Base-by-base conservation (phyloP, 2,329 filamentous ascomycete species). In the Exophiala dermatitidis region DNA sequence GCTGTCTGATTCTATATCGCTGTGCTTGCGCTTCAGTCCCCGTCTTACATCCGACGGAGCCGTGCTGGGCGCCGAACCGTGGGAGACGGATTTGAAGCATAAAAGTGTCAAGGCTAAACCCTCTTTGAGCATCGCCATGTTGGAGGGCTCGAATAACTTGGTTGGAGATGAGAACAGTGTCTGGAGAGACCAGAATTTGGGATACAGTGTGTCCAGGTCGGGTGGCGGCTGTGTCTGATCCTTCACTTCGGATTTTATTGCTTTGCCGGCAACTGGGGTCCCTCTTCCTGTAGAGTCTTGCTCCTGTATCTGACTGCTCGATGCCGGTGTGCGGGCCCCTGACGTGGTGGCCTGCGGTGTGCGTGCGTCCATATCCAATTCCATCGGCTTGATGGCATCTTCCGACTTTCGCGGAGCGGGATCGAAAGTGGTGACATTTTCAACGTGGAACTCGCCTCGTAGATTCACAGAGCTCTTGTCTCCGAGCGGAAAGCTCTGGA, bases 381-480 rank as follows among this genome's bases (percentile, higher is more conserved):
- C 85, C 9, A 89, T 74, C 19, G 58, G 57, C 34, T 88, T 85
- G 82, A 86, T 90, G 48, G 74, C 75, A 53, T 81, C 78, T 6
- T 67, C 65, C 26, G 67, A 65, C 9, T 70, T 66, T 9, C 67
- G 48, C 61, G 38, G 67, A 54, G 44, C 62, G 33, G 83, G 77
- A 64, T 95, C 88, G 65, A 83, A 98, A 0, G 81, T 83, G 1
- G 94, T 98, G 51, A 90, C 81, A 74, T 98, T 99, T 65, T 97
- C 93, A 29, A 87, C 82, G 65, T 99, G 93, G 62, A 93, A 99
- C 72, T 97, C 91, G 62, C 93, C 93, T 48, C 93, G 82, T 37
- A 97, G 77, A 66, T 99, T 99, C 46, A 98, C 93, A 0, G 93
- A 96, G 68, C 93, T 97, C 68, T 91, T 93, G 70, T 98, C 94